phyloP scores from a whole-genome alignment of 371 early-diverging fungal species.

The Nematocida sp. region DNA sequence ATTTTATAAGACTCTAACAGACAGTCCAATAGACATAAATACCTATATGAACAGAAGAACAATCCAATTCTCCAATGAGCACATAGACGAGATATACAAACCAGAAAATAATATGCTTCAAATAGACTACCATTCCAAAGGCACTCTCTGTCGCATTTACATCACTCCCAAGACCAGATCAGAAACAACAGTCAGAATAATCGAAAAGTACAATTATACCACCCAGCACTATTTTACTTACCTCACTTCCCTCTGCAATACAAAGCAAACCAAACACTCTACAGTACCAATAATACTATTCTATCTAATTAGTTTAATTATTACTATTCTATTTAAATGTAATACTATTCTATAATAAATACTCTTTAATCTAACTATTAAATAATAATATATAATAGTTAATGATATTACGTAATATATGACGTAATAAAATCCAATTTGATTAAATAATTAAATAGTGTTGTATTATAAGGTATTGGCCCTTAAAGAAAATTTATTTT shows the following conservation, averaged over 20 bases:
- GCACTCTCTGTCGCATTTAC: conserved; percentile 36
- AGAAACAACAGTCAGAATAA: conserved; percentile 3
- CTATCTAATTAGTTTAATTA: too few relatives aligned
- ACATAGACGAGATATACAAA: conserved; percentile 41
- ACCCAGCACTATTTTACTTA: conserved; percentile 45
- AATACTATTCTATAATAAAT: too few relatives aligned
- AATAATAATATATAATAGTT: too few relatives aligned
- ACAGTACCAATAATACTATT: too few relatives aligned
- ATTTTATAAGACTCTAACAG: conserved; percentile 34
- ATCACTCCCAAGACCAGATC: background rate
- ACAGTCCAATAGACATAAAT: conserved; percentile 7
- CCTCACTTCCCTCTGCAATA: background rate
- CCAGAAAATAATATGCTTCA: background rate
- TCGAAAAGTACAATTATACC: conserved; percentile 51
- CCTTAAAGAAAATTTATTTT: too few relatives aligned
- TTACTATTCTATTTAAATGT: too few relatives aligned
- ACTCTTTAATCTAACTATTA: too few relatives aligned
- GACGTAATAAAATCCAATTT: too few relatives aligned
- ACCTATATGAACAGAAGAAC: conserved; percentile 46
- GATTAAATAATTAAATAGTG: too few relatives aligned
- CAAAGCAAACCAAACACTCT: background rate
- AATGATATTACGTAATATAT: too few relatives aligned
- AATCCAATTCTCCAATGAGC: conserved; percentile 46
- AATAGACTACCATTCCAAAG: conserved; percentile 45
- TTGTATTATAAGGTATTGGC: too few relatives aligned